Base-by-base conservation (phyloP, 2,329 filamentous ascomycete genomes). In the Penicillium sp. region DNA sequence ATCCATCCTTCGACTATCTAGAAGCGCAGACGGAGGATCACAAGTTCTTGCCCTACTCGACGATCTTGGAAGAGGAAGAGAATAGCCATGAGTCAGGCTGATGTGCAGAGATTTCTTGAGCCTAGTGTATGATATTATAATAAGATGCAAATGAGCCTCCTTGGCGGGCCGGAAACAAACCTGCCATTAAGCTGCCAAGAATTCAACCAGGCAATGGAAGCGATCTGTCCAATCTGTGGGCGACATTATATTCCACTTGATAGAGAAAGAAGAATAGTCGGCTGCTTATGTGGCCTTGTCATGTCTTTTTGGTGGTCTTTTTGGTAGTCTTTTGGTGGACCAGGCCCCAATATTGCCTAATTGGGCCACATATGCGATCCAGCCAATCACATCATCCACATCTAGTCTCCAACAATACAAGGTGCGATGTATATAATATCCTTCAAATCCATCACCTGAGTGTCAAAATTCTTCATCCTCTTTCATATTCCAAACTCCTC, bases 21-120 rank as follows among this genome's bases (percentile, higher is more conserved):
- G 59, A 63, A 29, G 56, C 54, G 2, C 59, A 63, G 50, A 56
- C 42, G 40, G 50, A 57, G 35, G 48, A 54, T 50, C 43, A 35
- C 19, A 60, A 58, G 3, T 57, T 67, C 40, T 37, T 64, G 10
- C 60, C 70, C 8, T 52, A 56, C 40, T 65, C 67, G 17, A 70
- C 69, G 0, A 73, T 73, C 5, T 35, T 72, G 29, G 71, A 74
- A 57, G 71, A 73, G 55, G 71, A 74, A 56, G 70, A 73, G 53
- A 65, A 56, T 31, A 68, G 62, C 43, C 52, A 65, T 38, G 61
- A 57, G 12, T 66, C 64, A 27, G 46, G 46, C 23, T 64, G 35
- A 59, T 57, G 3, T 40, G 12, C 15, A 25, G 2, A 42, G 42
- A 50, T 25, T 3, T 23, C 21, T 15, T 5, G 8, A 42, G 13